phyloP scores from a whole-genome alignment of 2,329 filamentous ascomycete genomes.

The Diaporthe sp. region DNA sequence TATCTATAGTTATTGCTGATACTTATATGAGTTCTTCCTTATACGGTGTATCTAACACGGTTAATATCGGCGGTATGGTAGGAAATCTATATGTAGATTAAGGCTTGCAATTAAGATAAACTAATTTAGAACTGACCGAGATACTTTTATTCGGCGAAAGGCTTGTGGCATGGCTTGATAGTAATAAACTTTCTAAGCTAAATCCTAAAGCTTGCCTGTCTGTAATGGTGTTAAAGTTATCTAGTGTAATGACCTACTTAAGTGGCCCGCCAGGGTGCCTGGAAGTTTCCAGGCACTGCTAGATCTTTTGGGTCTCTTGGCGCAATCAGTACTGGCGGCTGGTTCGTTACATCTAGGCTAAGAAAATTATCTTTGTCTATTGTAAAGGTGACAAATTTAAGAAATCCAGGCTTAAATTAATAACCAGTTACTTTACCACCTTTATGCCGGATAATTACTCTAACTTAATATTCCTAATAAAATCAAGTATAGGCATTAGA shows the following conservation, averaged over 20 bases:
- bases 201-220: not conserved
- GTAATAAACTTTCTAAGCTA: not conserved
- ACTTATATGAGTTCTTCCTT: not conserved
- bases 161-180: not conserved
- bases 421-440: not conserved
- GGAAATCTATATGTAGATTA: not conserved
- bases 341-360: not conserved
- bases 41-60: not conserved
- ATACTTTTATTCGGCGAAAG: not conserved
- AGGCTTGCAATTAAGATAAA: not conserved
- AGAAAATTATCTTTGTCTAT: not conserved
- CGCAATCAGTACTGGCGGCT: too few species aligned
- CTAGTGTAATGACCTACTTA: too few species aligned
- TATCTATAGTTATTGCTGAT: not conserved
- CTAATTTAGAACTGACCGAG: not conserved
- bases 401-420: not conserved
- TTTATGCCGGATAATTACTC: not conserved
- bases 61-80: not conserved
- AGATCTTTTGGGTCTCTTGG: too few species aligned
- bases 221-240: not conserved
- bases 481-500: not conserved
- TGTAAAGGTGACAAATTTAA: not conserved
- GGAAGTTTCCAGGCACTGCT: too few species aligned
- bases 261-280: too few species aligned
- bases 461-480: not conserved